Evolutionary conservation across 352 stramenopile genomes (phyloP), one percentile per base, ranked within the genome.

Genomic region (Globisporangium heterothallicum): DNA sequence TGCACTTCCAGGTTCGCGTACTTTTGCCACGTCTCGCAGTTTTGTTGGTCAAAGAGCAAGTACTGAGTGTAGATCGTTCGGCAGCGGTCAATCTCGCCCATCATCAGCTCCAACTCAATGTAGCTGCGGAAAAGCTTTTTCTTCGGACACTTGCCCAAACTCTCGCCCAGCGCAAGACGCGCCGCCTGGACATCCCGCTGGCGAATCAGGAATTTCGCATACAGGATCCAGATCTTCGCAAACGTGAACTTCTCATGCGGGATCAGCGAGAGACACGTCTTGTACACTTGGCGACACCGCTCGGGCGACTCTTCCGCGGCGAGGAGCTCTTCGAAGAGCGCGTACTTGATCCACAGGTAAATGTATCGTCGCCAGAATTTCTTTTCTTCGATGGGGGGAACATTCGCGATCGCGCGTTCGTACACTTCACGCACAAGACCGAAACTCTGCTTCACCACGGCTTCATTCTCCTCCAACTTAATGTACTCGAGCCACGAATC

Each of bases 281-380:
- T 80, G 71, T 99, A 99, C 29, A 99, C 88, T 56, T 97, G 88
- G 22, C 86, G 82, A 12, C 91, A 89, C 18, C 88, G 76, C 40
- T 92, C 72, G 0, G 68, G 63, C 12, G 67, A 74, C 21, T 79
- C 74, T 3, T 44, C 52, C 0, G 84, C 68, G 0, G 82, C 86
- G 19, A 95, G 67, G 10, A 99, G 68, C 74, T 99, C 97, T 71
- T 99, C 95, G 53, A 97, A 99, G 3, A 98, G 63, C 6, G 97
- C 96, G 65, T 99, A 99, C 63, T 99, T 98, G 63, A 99, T 98
- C 97, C 97, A 99, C 19, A 99, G 68, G 64, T 98, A 99, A 54
- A 99, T 98, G 67, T 99, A 99, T 12, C 97, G 69, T 47, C 89
- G 92, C 97, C 97, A 99, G 74, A 97, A 97, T 43, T 93, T 81